These are phyloP conservation scores for Clavariopsis aquatica DNA, from an alignment of 495 filamentous ascomycete species.

Conservation along the genomic window DNA sequence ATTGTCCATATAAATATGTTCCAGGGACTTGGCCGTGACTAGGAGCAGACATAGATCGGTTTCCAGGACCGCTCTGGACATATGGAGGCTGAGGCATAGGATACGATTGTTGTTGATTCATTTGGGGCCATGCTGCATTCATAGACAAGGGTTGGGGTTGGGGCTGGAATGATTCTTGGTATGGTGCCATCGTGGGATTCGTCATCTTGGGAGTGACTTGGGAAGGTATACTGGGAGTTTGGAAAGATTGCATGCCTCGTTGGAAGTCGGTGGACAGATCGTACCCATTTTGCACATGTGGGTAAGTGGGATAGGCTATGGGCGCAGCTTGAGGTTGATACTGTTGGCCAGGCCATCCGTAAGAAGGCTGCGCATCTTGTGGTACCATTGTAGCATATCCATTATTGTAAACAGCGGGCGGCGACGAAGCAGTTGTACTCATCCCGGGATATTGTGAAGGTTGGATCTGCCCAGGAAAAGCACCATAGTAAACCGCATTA, in stretches of 20 bases:
- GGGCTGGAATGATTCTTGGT: conserved; percentile 33
- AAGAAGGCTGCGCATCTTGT: conserved; percentile 30
- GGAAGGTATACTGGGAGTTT: conserved; percentile 23
- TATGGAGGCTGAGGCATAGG: conserved; percentile 29
- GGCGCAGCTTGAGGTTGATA: conserved; percentile 17
- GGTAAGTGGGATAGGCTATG: conserved; percentile 25
- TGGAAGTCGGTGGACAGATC: conserved; percentile 44
- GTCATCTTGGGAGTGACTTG: conserved; percentile 39
- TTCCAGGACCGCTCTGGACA: conserved; percentile 45
- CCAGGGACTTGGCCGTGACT: conserved; percentile 47
- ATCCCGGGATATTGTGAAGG: conserved; percentile 32
- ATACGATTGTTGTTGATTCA: conserved; percentile 29
- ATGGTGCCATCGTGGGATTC: conserved; percentile 29
- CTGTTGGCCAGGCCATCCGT: conserved; percentile 26
- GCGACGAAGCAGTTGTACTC: conserved; percentile 16
- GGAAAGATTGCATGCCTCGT: conserved; percentile 44
- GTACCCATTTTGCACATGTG: conserved; percentile 32
- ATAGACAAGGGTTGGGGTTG: conserved; percentile 36
- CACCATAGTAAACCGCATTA: conserved; percentile 52
- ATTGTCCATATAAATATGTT: conserved; percentile 75
- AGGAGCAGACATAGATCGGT: conserved; percentile 41
- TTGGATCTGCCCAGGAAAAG: conserved; percentile 48
- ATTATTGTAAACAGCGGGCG: conserved; percentile 17
- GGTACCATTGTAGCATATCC: conserved; percentile 31
- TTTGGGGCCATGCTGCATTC: conserved; percentile 39